Base-by-base conservation (phyloP, 768 basidiomycete genomes). In the Daedaleopsis nitida region DNA sequence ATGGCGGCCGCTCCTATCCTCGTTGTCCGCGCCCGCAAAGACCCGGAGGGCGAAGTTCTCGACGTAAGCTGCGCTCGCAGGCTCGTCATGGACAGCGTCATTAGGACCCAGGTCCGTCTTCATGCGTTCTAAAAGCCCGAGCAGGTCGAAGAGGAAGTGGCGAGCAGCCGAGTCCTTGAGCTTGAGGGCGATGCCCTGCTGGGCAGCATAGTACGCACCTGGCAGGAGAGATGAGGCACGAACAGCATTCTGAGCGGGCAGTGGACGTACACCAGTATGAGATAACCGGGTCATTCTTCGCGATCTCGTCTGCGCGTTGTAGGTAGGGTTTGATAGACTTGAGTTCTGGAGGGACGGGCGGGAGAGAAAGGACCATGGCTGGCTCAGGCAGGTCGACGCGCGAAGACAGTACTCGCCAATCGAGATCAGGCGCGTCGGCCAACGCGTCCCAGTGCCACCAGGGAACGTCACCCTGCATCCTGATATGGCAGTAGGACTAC, bases 31-130 rank as follows among this genome's bases (percentile, higher is more conserved):
- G 66, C 80, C 79, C 11, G 80, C 78, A 75, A 99, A 99, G n/a
- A 98, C 86, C 62, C 82, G 89, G 24, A 96, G 75, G 1, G 93
- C 96, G 79, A 98, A 98, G 76, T 96, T 94, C 78, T 98, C 95
- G 51, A 98, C 86, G 69, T 94, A 96, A 4, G 94, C 93, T 3
- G 89, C 85, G 43, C 92, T 91, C 0, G 86, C 94, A 10, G 83
- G 75, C 69, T 98, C 95, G 59, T 86, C 83, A 62, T 91, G 88
- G 58, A 98, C 82, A 11, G 92, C 88, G 68, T 97, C 94, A 62
- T 86, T 86, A 16, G 81, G 75, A 0, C 85, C 86, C 24, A 96
- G 86, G 10, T 87, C 82, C 11, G 76, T 74, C 76, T 98, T 98
- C 80, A 94, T 83, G 51, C 78, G 77, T 72, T 98, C 96, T 34